Base-by-base conservation (phyloP, 352 stramenopile species). In the Phytophthora vignae region DNA sequence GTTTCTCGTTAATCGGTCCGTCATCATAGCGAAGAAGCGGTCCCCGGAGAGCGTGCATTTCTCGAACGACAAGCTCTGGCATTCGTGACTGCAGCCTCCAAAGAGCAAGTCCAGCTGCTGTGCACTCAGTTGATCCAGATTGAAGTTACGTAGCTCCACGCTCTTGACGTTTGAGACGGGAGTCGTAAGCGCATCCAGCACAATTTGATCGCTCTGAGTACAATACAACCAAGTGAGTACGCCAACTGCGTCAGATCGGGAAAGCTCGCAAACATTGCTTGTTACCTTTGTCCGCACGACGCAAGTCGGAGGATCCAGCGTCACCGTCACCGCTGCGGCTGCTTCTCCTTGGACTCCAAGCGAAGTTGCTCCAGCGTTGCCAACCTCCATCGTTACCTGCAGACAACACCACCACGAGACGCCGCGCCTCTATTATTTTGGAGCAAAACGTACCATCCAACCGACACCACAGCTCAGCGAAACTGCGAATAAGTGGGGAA, bases 21-120 rank as follows among this genome's bases (percentile, higher is more conserved):
- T 76, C 12, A 66, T 22, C 4, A 73, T 55, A 5, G 76, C 53
- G 14, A 85, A 71, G 53, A 87, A 76, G 0, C 71, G 67, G 53
- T 90, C 68, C 1, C 68, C 83, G 12, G 65, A 81, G 9, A 87
- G 73, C 10, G 72, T 61, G 50, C 80, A 88, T 27, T 81, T 75
- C 33, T 82, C 76, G 6, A 90, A 48, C 5, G 55, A 52, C n/a
- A 90, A 71, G 17, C 64, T 63, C 19, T 77, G 50, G 33, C 79
- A 73, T 1, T 61, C 69, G 0, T 67, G 29, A 25, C 60, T 25
- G 12, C 67, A 84, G 15, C 67, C 70, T 70, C 56, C 59, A 27
- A 79, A 73, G n/a, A 87, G 67, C 17, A 57, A 70, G 19, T 77
- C 69, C 6, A 84, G n/a, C 38, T 80, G 71, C 17, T 67, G 48